Percentiles rank a stretch among this genome's conserved stretches.
Conservation (phyloP, 2,329 filamentous ascomycete genomes). For the Hypoxylon sp. region DNA sequence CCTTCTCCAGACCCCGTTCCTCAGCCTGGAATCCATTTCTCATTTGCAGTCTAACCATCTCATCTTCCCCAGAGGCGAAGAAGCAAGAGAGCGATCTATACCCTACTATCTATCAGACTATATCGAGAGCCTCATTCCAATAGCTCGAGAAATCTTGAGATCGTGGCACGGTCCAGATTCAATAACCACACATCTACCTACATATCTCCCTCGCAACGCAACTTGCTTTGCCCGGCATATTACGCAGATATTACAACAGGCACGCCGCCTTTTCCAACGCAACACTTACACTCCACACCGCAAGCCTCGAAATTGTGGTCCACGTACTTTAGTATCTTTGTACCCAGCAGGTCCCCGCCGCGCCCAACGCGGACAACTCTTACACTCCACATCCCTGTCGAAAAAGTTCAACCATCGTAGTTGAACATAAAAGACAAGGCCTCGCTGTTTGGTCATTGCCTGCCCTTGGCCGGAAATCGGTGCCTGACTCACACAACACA, state of each 20-base stretch:
- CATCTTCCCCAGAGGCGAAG: neutral
- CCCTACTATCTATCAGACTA: neutral
- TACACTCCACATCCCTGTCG: constrained; percentile 43
- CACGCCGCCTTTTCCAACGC: constrained; percentile 38
- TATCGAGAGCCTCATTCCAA: constrained; percentile 34
- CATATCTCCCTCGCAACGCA: neutral
- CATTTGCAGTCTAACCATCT: constrained; percentile 3
- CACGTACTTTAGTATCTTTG: constrained; percentile 29
- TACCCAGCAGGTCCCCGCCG: constrained; percentile 23
- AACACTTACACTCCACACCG: constrained; percentile 38
- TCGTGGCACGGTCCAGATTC: constrained; percentile 42
- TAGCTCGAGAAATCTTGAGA: constrained; percentile 36
- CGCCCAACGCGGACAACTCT: constrained; percentile 32
- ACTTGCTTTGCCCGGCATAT: constrained; percentile 29
- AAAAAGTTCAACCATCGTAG: constrained; percentile 46
- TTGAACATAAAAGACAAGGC: constrained; percentile 51
- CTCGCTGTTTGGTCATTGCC: constrained; percentile 47
- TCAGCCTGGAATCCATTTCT: constrained; percentile 7
- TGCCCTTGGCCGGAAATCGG: constrained; percentile 51
- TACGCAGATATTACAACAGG: constrained; percentile 41
- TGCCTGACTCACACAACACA: constrained; percentile 54
- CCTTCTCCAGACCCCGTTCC: constrained; percentile 22
- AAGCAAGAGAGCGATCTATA: neutral
- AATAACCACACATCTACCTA: constrained; percentile 8
- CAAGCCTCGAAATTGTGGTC: constrained; percentile 37